Evolutionary conservation across 768 basidiomycete species (phyloP), one percentile per base, ranked within the genome.

Genomic region (Royoungia palumana): DNA sequence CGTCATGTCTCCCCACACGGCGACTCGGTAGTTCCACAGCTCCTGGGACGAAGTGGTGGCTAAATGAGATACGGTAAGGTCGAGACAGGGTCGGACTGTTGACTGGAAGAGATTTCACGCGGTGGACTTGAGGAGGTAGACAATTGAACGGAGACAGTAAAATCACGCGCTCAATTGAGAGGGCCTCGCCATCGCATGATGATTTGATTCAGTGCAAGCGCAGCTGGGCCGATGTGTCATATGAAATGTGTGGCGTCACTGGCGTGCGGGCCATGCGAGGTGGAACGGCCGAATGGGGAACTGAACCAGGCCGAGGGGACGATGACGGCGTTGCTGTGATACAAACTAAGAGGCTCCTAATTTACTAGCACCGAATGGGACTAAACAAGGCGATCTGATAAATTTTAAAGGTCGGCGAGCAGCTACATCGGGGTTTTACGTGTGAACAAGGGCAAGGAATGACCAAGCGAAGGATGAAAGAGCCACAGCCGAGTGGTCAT

Each of bases 1-100:
- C 59, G 59, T 60, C 60, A 62, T 59, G 51, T 41, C 51, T 42
- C 56, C 49, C 59, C 49, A 49, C 59, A 58, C 51, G 58, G 59
- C 55, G 47, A 54, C 46, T 54, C 44, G 32, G 41, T 46, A 21
- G 41, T 43, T 35, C 41, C 25, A 37, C 28, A 28, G 28, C 28
- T 12, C 11, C 28, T 32, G 41, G 47, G 47, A 54, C 52, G 22
- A 56, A 39, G 36, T 44, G 43, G 43, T n/a, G 12, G 9, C 10
- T 21, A 14, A 45, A 34, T 24, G 40, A 41, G 50, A 24, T 16
- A 36, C 10, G 28, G 28, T 27, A 5, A 11, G 27, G 35, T 58
- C 44, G 47, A 50, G 51, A 56, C 49, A 53, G 54, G 54, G 60
- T 60, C 49, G 38, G 46, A 44, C 35, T 47, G 16, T 28, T 28